Evolutionary conservation across 164 flowering plant genomes (phyloP).

Genomic region (Hamamelis virginiana): DNA sequence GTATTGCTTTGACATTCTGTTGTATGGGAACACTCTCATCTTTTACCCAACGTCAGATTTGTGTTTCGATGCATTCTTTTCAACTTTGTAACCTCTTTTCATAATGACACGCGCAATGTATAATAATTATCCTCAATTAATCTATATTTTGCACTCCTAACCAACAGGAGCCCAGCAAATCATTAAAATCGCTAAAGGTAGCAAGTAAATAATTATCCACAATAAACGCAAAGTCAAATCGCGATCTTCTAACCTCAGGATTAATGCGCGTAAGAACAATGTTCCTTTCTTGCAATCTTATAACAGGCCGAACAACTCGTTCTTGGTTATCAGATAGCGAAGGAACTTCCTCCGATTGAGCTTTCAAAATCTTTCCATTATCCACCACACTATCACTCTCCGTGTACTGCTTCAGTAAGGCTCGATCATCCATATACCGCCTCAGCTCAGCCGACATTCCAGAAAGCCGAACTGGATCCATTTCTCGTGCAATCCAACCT

Average conservation of each 20-base stretch:
- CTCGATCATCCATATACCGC: constrained; percentile 74
- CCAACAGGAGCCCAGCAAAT: background rate
- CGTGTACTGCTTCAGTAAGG: constrained; percentile 74
- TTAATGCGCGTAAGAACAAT: constrained; percentile 91
- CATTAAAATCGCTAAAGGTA: background rate
- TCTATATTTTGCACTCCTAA: background rate
- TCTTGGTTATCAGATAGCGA: constrained; percentile 47
- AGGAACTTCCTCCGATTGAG: constrained; percentile 74
- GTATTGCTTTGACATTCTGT: no score
- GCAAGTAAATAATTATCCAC: background rate
- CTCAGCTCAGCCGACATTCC: constrained; percentile 88
- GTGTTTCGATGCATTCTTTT: background rate
- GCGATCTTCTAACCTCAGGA: constrained; percentile 77
- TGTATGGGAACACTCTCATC: no score
- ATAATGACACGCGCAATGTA: background rate
- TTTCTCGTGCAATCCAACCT: constrained; percentile 63
- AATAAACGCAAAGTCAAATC: background rate
- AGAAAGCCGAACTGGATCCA: constrained; percentile 49
- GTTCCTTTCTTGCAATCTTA: constrained; percentile 82
- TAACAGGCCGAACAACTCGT: constrained; percentile 66
- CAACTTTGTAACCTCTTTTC: background rate
- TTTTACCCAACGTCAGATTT: background rate
- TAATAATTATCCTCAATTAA: no score
- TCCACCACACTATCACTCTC: constrained; percentile 75
- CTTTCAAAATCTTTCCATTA: constrained; percentile 59